A percentile compares a stretch with the other conserved stretches of the same genome.
Conservation (phyloP, 257 asterid genomes). For the Penstemon davidsonii region DNA sequence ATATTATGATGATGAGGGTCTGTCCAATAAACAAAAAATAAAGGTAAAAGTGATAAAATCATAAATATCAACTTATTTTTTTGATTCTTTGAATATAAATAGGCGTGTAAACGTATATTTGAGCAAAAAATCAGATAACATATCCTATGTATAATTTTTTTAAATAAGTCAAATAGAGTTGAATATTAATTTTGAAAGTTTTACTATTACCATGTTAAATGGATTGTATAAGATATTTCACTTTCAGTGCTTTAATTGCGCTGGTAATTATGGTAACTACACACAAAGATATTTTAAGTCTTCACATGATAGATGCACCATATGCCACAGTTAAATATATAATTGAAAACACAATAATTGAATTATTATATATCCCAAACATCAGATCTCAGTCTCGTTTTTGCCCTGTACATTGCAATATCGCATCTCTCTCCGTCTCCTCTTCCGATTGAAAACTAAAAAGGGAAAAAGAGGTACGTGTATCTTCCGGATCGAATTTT, state of each 20-base stretch:
- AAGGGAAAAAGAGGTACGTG: slow-evolving; percentile 29
- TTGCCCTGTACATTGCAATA: slow-evolving; percentile 35
- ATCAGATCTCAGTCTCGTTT: slow-evolving; percentile 39
- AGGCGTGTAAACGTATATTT: too few species aligned
- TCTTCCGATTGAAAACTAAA: slow-evolving; percentile 27
- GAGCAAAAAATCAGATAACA: too few species aligned
- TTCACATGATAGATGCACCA: slow-evolving; percentile 33
- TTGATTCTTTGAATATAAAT: too few species aligned
- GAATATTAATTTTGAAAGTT: not conserved
- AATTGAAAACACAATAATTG: not conserved
- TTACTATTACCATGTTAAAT: not conserved
- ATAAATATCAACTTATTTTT: too few species aligned
- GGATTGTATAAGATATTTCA: slow-evolving; percentile 24
- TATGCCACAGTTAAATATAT: not conserved
- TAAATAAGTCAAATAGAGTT: not conserved
- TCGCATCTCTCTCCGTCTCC: slow-evolving; percentile 28
- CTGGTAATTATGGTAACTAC: not conserved
- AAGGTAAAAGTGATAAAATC: too few species aligned
- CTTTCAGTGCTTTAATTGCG: slow-evolving; percentile 13
- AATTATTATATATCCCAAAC: slow-evolving; percentile 24
- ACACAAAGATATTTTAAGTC: not conserved
- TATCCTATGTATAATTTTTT: too few species aligned
- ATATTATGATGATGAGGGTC: too few species aligned
- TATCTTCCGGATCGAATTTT: slow-evolving; percentile 37
- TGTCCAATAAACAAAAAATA: too few species aligned